Conservation (phyloP, 805 yeast genomes). For the Kregervanrija pseudodelftensis region DNA sequence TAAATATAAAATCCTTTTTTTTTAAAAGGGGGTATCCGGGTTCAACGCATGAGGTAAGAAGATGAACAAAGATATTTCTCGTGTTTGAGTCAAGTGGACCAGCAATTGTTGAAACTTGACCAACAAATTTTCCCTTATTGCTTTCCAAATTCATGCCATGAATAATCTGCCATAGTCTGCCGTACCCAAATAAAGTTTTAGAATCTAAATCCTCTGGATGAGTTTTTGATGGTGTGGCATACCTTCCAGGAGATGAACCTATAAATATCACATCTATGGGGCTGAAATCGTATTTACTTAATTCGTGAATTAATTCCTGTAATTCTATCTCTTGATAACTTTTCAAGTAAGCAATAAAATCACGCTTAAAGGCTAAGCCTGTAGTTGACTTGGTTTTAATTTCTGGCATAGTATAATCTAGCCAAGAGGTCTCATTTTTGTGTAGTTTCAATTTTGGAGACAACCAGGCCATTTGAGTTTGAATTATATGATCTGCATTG, state of each 20-base stretch:
- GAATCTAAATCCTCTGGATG: constrained; percentile 1
- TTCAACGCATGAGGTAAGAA: constrained; percentile 39
- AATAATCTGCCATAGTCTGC: constrained; percentile 36
- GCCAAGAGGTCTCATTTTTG: not conserved
- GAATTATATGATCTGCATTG: constrained; percentile 42
- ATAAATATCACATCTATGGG: constrained; percentile 45
- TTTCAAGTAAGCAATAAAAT: constrained; percentile 37
- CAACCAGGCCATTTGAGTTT: constrained; percentile 64
- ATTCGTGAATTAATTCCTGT: constrained; percentile 18
- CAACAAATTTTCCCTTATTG: constrained; percentile 27
- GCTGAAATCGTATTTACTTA: constrained; percentile 37
- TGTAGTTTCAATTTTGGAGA: constrained; percentile 36
- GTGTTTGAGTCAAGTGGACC: constrained; percentile 31
- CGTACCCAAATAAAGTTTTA: constrained; percentile 36
- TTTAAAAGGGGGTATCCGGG: constrained; percentile 20
- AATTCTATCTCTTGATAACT: constrained; percentile 33
- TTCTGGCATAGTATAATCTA: constrained; percentile 3
- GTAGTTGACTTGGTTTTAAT: constrained; percentile 5
- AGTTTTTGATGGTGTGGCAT: constrained; percentile 15
- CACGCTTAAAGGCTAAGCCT: constrained; percentile 35
- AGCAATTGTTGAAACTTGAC: constrained; percentile 45
- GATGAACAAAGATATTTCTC: constrained; percentile 39
- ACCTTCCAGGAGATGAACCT: constrained; percentile 46
- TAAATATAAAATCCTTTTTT: constrained; percentile 10
- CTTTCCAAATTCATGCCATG: constrained; percentile 26